Evolutionary conservation across 208 protist genomes (phyloP), one percentile per base, ranked within the genome.

Genomic region (Acanthamoeba sp.): DNA sequence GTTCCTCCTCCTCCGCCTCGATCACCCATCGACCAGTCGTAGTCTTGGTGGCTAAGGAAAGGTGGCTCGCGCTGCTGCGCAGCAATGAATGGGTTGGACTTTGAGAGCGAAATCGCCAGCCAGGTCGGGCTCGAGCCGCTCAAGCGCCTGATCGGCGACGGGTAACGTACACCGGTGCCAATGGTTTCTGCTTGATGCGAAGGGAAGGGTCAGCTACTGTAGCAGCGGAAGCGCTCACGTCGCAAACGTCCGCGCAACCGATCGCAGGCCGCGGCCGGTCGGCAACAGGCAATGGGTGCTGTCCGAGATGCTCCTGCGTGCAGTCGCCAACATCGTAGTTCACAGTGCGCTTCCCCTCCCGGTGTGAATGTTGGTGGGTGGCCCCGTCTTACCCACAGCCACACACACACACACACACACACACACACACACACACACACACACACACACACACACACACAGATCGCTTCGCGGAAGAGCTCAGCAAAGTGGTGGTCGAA

Each of bases 401-500:
- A n/a, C n/a, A n/a, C n/a, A n/a, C n/a, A n/a, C n/a, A n/a, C n/a
- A n/a, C n/a, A n/a, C n/a, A n/a, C n/a, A n/a, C n/a, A n/a, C n/a
- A n/a, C n/a, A n/a, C n/a, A n/a, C n/a, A n/a, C n/a, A n/a, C n/a
- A n/a, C n/a, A n/a, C n/a, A n/a, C n/a, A n/a, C n/a, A n/a, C n/a
- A n/a, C n/a, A n/a, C n/a, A n/a, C n/a, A n/a, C n/a, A n/a, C n/a
- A n/a, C n/a, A n/a, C n/a, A n/a, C 2, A 55, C 22, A 0, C 48
- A 80, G 71, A 80, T 45, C 29, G 38, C 71, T 80, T 80, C 38
- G 71, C 71, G 29, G 71, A 80, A 80, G 71, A 80, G 71, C 71
- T 80, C 71, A 36, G 71, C 71, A 42, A 80, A n/a, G 71, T 42
- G 0, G 36, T 80, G 20, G 36, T 24, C 12, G 71, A 80, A 42